Base-by-base conservation (phyloP, 2,329 filamentous ascomycete genomes). In the Penicillium sp. region DNA sequence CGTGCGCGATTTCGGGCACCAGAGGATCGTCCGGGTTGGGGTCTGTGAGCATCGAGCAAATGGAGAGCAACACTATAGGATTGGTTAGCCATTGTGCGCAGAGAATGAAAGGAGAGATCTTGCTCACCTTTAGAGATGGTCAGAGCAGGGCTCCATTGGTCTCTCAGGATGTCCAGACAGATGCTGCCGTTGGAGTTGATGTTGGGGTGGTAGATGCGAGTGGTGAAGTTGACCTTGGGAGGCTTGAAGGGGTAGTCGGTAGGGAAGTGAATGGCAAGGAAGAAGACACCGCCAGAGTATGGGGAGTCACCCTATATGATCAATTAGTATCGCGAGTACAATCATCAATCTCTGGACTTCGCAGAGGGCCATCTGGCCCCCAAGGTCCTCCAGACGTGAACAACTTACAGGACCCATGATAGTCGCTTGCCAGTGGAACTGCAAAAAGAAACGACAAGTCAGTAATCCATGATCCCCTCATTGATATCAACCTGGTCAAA, bases 181-280 rank as follows among this genome's bases (percentile, higher is more conserved):
- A 99, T 99, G 79, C 92, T 97, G 78, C 94, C 94, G 77, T 97
- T 97, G 66, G 91, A 96, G 86, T 99, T 99, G 91, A 99, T 99
- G 81, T 99, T 99, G 71, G 94, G 94, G 81, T 99, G 94, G 78
- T 99, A 99, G 82, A 99, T 97, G 74, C 93, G 89, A 64, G 94
- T 99, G 69, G 91, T 97, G 85, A 99, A 99, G 88, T 97, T 97
- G 79, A 99, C 92, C 86, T 99, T 99, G 68, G 94, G 94, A 61
- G 94, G 94, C 88, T 99, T 99, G 85, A 99, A 99, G 40, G 94
- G 94, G 80, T 99, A 99, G 83, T 99, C 94, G 83, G 94, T 99
- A 66, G 94, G 94, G 84, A 99, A 97, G 80, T 97, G 91, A 74
- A 99, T 99, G 67, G 89, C 88, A 65, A 99, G 86, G 86, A 99